Evolutionary conservation across 441 rosid species (phyloP).

Genomic region (Flueggea neowawraea): DNA sequence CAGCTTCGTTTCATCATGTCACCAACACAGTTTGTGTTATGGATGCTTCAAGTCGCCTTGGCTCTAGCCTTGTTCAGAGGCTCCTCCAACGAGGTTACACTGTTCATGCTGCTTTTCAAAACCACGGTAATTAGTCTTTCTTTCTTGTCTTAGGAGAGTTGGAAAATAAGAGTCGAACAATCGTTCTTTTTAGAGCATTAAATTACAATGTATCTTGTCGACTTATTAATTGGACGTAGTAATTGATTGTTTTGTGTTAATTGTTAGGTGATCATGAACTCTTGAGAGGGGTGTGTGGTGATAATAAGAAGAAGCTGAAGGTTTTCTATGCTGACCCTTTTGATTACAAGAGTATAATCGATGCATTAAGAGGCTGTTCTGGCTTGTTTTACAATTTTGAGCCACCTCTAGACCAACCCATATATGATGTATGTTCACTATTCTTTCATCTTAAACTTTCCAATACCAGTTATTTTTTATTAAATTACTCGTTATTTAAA

Average conservation of each 20-base stretch:
- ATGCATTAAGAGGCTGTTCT: constrained; percentile 52
- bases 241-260: neutral
- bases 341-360: constrained; percentile 54
- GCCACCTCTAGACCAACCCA: constrained; percentile 46
- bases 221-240: neutral
- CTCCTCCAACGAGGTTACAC: constrained; percentile 47
- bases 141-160: neutral
- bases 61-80: constrained; percentile 39
- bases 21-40: constrained; percentile 48
- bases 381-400: constrained; percentile 62
- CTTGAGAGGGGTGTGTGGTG: neutral
- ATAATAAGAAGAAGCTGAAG: constrained; percentile 33
- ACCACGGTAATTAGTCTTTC: constrained; percentile 23
- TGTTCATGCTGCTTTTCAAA: constrained; percentile 57
- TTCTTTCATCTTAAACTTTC: neutral
- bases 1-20: constrained; percentile 24
- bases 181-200: too few relatives aligned
- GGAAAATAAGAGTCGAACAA: too few relatives aligned
- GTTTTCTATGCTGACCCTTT: constrained; percentile 54
- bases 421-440: constrained; percentile 41
- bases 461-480: neutral
- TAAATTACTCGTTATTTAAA: too few relatives aligned
- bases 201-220: neutral
- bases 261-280: neutral
- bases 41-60: constrained; percentile 60